Base-by-base conservation (phyloP, 768 basidiomycete species). In the Collybiopsis luxurians region DNA sequence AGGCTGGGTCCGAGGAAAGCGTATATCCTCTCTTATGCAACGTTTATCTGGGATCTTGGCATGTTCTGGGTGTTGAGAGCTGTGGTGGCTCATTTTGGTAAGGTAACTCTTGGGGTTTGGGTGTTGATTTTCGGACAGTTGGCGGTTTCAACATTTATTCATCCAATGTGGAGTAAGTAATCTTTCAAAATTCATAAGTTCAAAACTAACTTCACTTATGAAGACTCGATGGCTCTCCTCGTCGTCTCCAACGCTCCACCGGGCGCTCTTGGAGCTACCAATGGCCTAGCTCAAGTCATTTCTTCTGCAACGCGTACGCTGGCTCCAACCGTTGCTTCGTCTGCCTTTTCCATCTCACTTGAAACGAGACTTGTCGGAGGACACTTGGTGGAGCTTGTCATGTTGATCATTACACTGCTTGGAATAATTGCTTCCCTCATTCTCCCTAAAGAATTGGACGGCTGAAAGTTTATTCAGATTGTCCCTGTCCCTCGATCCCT, bases 221-320 rank as follows among this genome's bases (percentile, higher is more conserved):
- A 30, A 86, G 85, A 59, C 74, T 75, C 66, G 67, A 76, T 70
- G 64, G 84, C 73, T 64, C 75, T 70, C 64, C 72, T 63, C 64
- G 75, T 69, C 59, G 81, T 66, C 67, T 79, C 63, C 71, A 78
- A 60, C 66, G 74, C 64, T 61, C 83, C 64, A 62, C 68, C 72
- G 2, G 65, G 71, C 0, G 64, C 79, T 9, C 69, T 87, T 9
- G 84, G 80, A 1, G 74, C 80, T 2, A 73, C 75, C 21, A 83
- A 83, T 58, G 82, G 84, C 2, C 59, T 85, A 27, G 82, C 75
- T 4, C 84, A 86, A 66, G 79, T 81, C 63, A 64, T 77, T 5
- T 73, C 73, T 2, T 81, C 79, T 0, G 67, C 73, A 4, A 71
- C 78, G 61, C 74, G 84, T 24, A 71, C 81, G 0, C 63, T 85